A percentile compares a stretch with the other conserved stretches of the same genome.
phyloP scores from a whole-genome alignment of 306 rosid species.

The Potentilla sterilis region DNA sequence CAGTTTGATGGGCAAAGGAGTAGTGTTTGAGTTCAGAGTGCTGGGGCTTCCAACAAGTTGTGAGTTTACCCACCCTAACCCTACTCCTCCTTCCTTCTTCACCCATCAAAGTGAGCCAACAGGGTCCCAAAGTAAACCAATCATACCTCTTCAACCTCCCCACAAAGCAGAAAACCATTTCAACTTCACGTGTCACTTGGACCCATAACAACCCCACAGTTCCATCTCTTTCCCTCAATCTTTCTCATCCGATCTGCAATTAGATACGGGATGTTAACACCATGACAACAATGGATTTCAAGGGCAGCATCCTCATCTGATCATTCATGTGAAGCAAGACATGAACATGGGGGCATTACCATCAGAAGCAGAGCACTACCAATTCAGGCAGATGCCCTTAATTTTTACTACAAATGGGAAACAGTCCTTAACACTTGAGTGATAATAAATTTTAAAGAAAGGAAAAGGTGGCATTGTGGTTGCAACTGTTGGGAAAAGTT shows the following conservation, averaged over 20 bases:
- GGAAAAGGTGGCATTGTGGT: conserved; percentile 55
- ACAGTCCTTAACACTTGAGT: conserved; percentile 40
- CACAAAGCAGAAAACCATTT: conserved; percentile 44
- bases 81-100: conserved; percentile 27
- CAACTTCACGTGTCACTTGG: conserved; percentile 76
- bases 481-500: conserved; percentile 74
- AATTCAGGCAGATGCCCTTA: conserved; percentile 26
- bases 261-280: conserved; percentile 54
- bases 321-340: conserved; percentile 43
- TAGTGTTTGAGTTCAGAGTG: conserved; percentile 23
- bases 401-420: conserved; percentile 49
- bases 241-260: conserved; percentile 56
- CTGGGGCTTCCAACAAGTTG: conserved; percentile 31
- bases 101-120: conserved; percentile 44
- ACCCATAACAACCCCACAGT: conserved; percentile 60
- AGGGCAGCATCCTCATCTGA: conserved; percentile 30
- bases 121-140: conserved; percentile 48
- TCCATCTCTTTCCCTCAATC: conserved; percentile 42
- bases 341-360: conserved; percentile 31
- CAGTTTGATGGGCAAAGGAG: conserved; percentile 32
- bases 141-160: conserved; percentile 32
- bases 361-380: conserved; percentile 31
- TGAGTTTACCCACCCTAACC: conserved; percentile 22
- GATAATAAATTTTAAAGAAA: conserved; percentile 21
- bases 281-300: conserved; percentile 45